phyloP scores from a whole-genome alignment of 495 filamentous ascomycete genomes.

The Aspergillus conjunctus region DNA sequence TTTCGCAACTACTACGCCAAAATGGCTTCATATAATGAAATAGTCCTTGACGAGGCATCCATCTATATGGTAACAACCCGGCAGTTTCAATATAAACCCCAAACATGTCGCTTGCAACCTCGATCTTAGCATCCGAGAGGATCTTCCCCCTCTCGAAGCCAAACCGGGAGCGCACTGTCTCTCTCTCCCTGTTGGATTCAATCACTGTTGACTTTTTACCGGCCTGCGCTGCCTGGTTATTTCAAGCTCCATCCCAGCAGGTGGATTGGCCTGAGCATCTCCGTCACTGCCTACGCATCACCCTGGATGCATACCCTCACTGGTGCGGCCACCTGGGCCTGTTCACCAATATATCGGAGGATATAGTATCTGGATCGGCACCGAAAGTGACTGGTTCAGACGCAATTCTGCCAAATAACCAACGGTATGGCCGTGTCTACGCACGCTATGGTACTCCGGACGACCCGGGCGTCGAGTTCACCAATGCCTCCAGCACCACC shows the following conservation, averaged over 20 bases:
- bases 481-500: slow-evolving; percentile 28
- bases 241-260: slow-evolving; percentile 19
- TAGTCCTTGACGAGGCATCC: neutral
- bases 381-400: slow-evolving; percentile 5
- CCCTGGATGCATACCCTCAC: slow-evolving; percentile 37
- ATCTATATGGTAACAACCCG: neutral
- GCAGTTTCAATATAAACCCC: slow-evolving; percentile 1
- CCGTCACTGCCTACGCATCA: slow-evolving; percentile 27
- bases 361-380: neutral
- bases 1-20: neutral
- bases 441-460: slow-evolving; percentile 32
- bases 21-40: neutral
- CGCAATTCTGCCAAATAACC: slow-evolving; percentile 22
- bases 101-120: neutral
- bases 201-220: slow-evolving; percentile 29
- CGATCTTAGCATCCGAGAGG: slow-evolving; percentile 13
- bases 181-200: slow-evolving; percentile 37
- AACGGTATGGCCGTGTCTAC: slow-evolving; percentile 39
- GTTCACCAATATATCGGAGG: slow-evolving; percentile 18
- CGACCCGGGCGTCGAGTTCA: slow-evolving; percentile 41
- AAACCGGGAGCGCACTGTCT: slow-evolving; percentile 7
- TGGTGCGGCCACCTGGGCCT: slow-evolving; percentile 33
- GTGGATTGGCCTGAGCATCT: slow-evolving; percentile 22
- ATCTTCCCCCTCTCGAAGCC: slow-evolving; percentile 15
- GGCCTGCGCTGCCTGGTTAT: slow-evolving; percentile 33